phyloP scores from a whole-genome alignment of 352 stramenopile species.

The Saprolegnia diclina region DNA sequence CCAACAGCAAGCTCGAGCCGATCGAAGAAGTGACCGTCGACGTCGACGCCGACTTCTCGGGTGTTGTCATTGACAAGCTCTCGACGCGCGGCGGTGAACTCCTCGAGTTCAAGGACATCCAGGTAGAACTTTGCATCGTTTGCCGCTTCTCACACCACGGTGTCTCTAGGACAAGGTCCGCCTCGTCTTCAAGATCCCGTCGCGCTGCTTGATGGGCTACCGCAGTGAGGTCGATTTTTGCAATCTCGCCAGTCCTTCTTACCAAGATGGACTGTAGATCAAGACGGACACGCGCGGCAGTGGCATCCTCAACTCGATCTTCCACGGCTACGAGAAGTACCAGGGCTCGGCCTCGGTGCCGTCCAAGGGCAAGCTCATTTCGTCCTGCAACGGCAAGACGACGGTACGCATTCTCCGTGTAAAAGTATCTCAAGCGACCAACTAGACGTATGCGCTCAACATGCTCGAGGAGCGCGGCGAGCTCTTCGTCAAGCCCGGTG shows the following conservation, averaged over 20 bases:
- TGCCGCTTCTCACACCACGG: neutral
- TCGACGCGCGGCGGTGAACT: constrained; percentile 91
- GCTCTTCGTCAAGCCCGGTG: constrained; percentile 94
- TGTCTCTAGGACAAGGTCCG: constrained; percentile 76
- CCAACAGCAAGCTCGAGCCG: constrained; percentile 80
- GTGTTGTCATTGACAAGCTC: constrained; percentile 96
- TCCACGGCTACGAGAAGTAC: constrained; percentile 91
- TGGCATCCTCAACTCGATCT: constrained; percentile 96
- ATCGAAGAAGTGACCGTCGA: constrained; percentile 95
- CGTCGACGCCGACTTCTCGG: constrained; percentile 94
- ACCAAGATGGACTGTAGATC: constrained; percentile 65
- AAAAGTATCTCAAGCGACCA: neutral
- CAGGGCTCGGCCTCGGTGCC: constrained; percentile 61
- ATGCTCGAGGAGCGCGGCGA: constrained; percentile 89
- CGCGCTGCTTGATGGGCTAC: constrained; percentile 95
- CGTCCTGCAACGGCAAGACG: constrained; percentile 58
- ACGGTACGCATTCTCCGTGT: constrained; percentile 37
- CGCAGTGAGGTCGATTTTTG: constrained; percentile 53
- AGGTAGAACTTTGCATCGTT: neutral
- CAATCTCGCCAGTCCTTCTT: constrained; percentile 23
- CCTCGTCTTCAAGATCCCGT: constrained; percentile 95
- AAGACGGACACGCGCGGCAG: constrained; percentile 93
- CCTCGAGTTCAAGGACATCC: constrained; percentile 88
- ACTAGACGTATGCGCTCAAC: constrained; percentile 88
- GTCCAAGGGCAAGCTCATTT: constrained; percentile 82